Base-by-base conservation (phyloP, 1,139 yeast species). In the Yamadazyma oceani region DNA sequence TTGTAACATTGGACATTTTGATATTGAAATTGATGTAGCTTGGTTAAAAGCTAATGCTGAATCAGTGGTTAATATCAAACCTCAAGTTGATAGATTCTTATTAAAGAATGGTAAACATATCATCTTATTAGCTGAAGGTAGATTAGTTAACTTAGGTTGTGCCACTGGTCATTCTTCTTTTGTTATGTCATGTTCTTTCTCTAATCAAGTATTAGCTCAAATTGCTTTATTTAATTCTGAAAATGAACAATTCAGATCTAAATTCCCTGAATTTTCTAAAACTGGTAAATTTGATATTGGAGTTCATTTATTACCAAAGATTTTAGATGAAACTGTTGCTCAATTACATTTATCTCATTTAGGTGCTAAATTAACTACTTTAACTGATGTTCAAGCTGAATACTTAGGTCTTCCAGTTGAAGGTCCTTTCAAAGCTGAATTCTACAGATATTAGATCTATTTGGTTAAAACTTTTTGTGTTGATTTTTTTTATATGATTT, bases 121-220 rank as follows among this genome's bases (percentile, higher is more conserved):
- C 64, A 90, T 92, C 75, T 80, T 92, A 66, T 85, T 92, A 63
- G 99, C 99, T 56, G 97, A 90, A 75, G 99, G 99, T 75, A 90
- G 99, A 81, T 85, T 92, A 65, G 98, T 92, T 69, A 92, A 92
- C 90, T 82, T 92, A 70, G 99, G 99, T 61, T 94, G 98, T 78
- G 99, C 98, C 67, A 94, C 98, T 64, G 99, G 99, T 66, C 99
- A 92, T 81, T 86, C 98, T 44, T 89, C 97, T 38, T 92, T 92
- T 66, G 98, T 92, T 66, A 92, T 92, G 99, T 90, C 97, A 50
- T 92, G 98, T 80, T 92, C 98, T 44, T 92, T 92, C 95, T 88
- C 97, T 58, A 92, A 92, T 86, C 99, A 92, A 78, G 98, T 92
- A 52, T 81, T 92, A 69, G 99, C 99, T 58, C 99, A 92, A 80